A percentile compares a stretch with the other conserved stretches of the same genome.
Evolutionary conservation across 177 flowering plant species (phyloP).

Genomic region (Vitis hybrid): DNA sequence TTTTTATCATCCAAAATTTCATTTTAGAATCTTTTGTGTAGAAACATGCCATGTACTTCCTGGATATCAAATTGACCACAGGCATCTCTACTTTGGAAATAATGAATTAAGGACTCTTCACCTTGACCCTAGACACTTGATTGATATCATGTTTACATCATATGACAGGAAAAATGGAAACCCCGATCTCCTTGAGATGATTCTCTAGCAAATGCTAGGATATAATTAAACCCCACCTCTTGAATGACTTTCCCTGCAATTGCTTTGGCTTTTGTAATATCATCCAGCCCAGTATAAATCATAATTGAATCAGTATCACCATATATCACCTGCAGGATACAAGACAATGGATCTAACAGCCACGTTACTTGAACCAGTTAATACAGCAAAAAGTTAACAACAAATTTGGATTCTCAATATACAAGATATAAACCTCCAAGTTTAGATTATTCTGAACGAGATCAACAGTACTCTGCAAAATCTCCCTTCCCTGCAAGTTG

Average conservation of each 20-base stretch:
- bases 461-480: slow-evolving; percentile 93
- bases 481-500: slow-evolving; percentile 91
- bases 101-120: too few relatives aligned
- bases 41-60: too few relatives aligned
- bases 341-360: neutral
- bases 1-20: too few relatives aligned
- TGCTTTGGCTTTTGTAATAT: slow-evolving; percentile 68
- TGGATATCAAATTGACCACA: too few relatives aligned
- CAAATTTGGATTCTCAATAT: neutral
- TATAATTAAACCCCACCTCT: slow-evolving; percentile 52
- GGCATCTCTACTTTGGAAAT: too few relatives aligned
- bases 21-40: too few relatives aligned
- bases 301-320: slow-evolving; percentile 99
- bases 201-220: too few relatives aligned
- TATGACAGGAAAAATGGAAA: too few relatives aligned
- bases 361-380: neutral
- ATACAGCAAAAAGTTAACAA: neutral
- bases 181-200: too few relatives aligned
- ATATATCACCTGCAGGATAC: slow-evolving; percentile 73
- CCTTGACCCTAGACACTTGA: too few relatives aligned
- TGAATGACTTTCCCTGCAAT: slow-evolving; percentile 83
- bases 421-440: slow-evolving; percentile 59
- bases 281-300: slow-evolving; percentile 93
- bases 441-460: slow-evolving; percentile 89
- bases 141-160: too few relatives aligned